These are phyloP conservation scores for Lipomyces lipofer DNA, from an alignment of 805 yeast species.

Conservation along the genomic window DNA sequence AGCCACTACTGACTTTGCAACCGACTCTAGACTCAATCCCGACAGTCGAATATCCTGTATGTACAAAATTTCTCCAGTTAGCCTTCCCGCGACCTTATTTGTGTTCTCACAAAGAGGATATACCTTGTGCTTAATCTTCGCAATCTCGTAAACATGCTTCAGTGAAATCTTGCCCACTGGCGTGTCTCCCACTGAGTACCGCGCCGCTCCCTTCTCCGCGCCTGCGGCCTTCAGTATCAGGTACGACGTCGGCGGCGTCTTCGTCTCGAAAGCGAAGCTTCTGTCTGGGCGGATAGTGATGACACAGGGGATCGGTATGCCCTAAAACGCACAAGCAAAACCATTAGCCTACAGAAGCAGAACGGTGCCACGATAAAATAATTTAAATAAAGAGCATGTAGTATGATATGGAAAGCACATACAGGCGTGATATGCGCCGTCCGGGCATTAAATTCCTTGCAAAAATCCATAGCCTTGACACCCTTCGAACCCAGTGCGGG, in stretches of 20 bases:
- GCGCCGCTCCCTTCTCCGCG: slow-evolving; percentile 73
- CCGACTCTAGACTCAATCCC: slow-evolving; percentile 65
- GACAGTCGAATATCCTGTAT: slow-evolving; percentile 68
- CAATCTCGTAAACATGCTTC: slow-evolving; percentile 92
- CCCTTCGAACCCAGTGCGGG: slow-evolving; percentile 99
- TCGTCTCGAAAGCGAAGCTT: slow-evolving; percentile 79
- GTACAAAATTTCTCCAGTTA: neutral
- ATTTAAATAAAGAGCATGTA: neutral
- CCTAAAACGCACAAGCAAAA: slow-evolving; percentile 42
- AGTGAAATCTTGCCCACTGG: slow-evolving; percentile 67
- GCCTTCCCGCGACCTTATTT: neutral
- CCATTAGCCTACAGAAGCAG: neutral
- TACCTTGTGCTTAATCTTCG: slow-evolving; percentile 76
- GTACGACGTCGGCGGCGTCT: slow-evolving; percentile 90
- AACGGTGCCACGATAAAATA: no score
- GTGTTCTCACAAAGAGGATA: neutral
- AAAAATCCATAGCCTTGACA: slow-evolving; percentile 96
- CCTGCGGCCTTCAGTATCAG: slow-evolving; percentile 80
- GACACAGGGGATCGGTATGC: slow-evolving; percentile 84
- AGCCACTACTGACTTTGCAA: slow-evolving; percentile 78
- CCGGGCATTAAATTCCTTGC: slow-evolving; percentile 97
- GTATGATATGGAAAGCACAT: slow-evolving; percentile 9
- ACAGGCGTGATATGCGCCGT: slow-evolving; percentile 76
- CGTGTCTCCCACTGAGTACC: slow-evolving; percentile 45
- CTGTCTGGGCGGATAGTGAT: slow-evolving; percentile 91